Percentiles rank a stretch among this genome's conserved stretches.
These are phyloP conservation scores for Trametes maxima DNA, from an alignment of 768 basidiomycete species.

Conservation along the genomic window DNA sequence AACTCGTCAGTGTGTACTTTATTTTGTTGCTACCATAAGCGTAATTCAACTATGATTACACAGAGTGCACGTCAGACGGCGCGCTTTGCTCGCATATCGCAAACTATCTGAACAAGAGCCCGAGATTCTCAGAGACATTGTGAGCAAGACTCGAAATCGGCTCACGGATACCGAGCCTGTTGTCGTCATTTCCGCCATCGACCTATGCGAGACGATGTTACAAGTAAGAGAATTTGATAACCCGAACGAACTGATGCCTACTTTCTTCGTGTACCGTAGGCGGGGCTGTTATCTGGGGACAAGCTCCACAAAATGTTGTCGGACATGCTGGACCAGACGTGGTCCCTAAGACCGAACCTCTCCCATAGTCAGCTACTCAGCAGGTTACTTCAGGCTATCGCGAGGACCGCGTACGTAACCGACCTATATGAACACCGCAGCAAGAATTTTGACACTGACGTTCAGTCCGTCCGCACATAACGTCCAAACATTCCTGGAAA, in stretches of 20 bases:
- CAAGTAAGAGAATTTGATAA: conserved; percentile 32
- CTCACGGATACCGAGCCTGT: conserved; percentile 46
- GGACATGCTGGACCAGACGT: conserved; percentile 18
- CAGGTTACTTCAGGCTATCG: conserved; percentile 21
- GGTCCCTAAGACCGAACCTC: conserved; percentile 17
- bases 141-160: conserved; percentile 41
- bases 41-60: not conserved
- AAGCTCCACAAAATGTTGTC: conserved; percentile 18
- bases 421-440: not conserved
- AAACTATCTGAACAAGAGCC: conserved; percentile 50
- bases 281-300: conserved; percentile 21
- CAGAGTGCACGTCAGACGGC: conserved; percentile 62
- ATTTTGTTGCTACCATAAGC: not conserved
- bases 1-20: conserved; percentile 63
- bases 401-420: conserved; percentile 20
- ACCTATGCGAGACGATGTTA: conserved; percentile 29
- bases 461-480: conserved; percentile 23
- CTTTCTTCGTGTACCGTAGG: conserved; percentile 10
- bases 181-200: conserved; percentile 51
- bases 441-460: not conserved
- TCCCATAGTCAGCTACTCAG: conserved; percentile 15
- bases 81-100: conserved; percentile 61
- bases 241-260: not conserved
- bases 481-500: conserved; percentile 17
- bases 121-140: conserved; percentile 48